Evolutionary conservation across 306 rosid species (phyloP), one percentile per base, ranked within the genome.

Genomic region (Quercus agrifolia): DNA sequence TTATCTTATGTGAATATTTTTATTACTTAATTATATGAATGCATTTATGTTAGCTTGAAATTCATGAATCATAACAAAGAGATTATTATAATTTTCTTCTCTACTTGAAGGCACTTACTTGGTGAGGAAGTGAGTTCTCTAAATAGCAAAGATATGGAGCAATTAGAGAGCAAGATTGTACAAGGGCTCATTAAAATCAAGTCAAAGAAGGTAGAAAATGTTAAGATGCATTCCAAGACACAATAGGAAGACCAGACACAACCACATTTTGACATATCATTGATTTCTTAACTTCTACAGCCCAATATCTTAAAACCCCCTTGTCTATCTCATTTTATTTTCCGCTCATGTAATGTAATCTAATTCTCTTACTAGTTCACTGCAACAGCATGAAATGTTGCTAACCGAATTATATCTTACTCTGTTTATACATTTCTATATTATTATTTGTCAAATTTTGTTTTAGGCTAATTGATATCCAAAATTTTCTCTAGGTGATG

Each of bases 121-220:
- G 99, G 99, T 20, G 99, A 92, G 82, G 88, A 93, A 63, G 78
- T 92, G 85, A 88, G 94, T 89, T 82, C 93, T 61, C 83, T 94
- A 35, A 88, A 84, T 5, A 90, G 91, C 63, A 94, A 92, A 81
- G 99, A 94, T 63, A 91, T 87, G 5, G 92, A 94, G 89, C 99
- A 94, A 81, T 79, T 94, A 35, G 97, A 94, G 88, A 94, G 86
- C 64, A 91, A 93, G 79, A 93, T 94, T 77, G 97, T 91, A 82
- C 88, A 95, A 83, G 97, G 94, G 78, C 82, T 94, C 56, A 78
- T 89, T 25, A 88, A 97, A 84, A 91, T 94, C 89, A 88, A 95
- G 81, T 91, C 97, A 69, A 94, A 91, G 89, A 94, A 94, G 95
- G 97, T 94, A 84, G 28, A 4, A 69, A 68, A 9, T 19, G 33